These are phyloP conservation scores for Populus pruinosa DNA, from an alignment of 345 rosid genomes.

Conservation along the genomic window DNA sequence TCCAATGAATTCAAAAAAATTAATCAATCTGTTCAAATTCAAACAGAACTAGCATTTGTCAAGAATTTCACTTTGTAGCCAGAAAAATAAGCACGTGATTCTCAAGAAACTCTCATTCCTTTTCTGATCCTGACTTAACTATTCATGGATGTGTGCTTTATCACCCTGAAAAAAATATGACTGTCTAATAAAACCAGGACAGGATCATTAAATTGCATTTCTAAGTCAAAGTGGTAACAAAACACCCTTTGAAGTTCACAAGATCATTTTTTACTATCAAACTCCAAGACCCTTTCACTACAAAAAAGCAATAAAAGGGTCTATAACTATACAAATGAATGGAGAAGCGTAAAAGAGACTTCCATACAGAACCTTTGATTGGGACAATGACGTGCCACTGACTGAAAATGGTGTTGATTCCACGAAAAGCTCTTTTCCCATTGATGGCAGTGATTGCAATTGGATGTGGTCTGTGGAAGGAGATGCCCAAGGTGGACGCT, in stretches of 20 bases:
- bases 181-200: not conserved
- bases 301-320: not conserved
- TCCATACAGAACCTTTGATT: conserved; percentile 52
- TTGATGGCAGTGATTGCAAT: conserved; percentile 41
- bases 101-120: not conserved
- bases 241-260: not conserved
- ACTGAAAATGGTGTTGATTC: conserved; percentile 50
- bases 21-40: not conserved
- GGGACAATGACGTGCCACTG: conserved; percentile 37
- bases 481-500: conserved; percentile 73
- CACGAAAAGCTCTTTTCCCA: conserved; percentile 39
- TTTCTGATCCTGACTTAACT: not conserved
- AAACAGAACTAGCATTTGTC: not conserved
- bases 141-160: not conserved
- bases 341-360: not conserved
- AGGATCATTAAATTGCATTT: not conserved
- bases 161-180: not conserved
- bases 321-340: not conserved
- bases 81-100: not conserved
- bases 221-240: not conserved
- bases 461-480: conserved; percentile 40
- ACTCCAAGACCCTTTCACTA: not conserved
- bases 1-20: not conserved
- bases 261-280: not conserved
- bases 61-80: not conserved